Conservation (phyloP, 129 eudicot species). For the Flaveria trinervia region DNA sequence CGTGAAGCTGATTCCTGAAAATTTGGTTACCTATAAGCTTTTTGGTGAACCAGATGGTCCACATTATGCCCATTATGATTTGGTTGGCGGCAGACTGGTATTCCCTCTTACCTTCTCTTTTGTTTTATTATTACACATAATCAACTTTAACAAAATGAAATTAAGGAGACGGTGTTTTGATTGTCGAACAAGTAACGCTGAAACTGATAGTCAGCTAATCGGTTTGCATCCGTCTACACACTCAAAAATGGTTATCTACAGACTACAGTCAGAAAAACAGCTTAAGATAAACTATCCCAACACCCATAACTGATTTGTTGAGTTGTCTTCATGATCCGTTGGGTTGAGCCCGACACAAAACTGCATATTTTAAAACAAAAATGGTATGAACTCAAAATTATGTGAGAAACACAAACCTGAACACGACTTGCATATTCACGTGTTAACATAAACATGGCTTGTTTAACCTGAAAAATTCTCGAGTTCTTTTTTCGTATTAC, state of each 20-base stretch:
- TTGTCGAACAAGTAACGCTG: neutral
- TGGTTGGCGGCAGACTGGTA: constrained; percentile 92
- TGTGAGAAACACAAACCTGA: too few species aligned
- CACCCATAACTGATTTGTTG: too few species aligned
- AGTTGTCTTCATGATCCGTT: neutral
- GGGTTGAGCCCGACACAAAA: neutral
- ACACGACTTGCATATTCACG: neutral
- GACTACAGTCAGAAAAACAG: neutral
- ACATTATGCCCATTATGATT: constrained; percentile 92
- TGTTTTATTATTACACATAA: neutral
- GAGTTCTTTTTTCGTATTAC: neutral
- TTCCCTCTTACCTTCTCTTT: constrained; percentile 4
- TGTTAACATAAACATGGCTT: neutral
- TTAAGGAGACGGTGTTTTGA: neutral
- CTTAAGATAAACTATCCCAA: neutral
- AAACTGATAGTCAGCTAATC: neutral
- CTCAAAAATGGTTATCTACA: neutral
- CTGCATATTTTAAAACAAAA: neutral
- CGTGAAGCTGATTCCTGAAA: constrained; percentile 67
- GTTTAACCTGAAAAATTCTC: neutral
- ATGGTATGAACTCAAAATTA: neutral
- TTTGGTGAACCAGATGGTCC: constrained; percentile 82
- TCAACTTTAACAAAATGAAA: neutral
- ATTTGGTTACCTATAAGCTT: constrained; percentile 72
- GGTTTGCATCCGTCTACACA: neutral